These are phyloP conservation scores for Yamadazyma olivae DNA, from an alignment of 805 yeast species.

Conservation along the genomic window DNA sequence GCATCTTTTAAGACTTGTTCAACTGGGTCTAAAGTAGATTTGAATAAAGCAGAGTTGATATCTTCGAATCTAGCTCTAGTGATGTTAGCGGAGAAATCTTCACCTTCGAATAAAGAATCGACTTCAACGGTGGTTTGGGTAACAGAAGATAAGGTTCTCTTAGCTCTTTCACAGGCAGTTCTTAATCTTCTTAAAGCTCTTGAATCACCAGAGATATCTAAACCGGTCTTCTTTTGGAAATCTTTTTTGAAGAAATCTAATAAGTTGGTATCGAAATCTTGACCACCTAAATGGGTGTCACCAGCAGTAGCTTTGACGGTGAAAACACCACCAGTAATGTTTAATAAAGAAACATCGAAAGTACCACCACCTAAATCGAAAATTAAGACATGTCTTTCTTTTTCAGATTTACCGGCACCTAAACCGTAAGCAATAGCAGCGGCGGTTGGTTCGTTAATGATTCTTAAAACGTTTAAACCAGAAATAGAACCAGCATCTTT, in stretches of 20 bases:
- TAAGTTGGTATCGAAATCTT: slow-evolving; percentile 50
- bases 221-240: slow-evolving; percentile 46
- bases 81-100: slow-evolving; percentile 47
- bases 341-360: slow-evolving; percentile 89
- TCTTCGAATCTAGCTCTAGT: slow-evolving; percentile 53
- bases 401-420: slow-evolving; percentile 63
- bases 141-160: slow-evolving; percentile 49
- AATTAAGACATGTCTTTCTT: slow-evolving; percentile 70
- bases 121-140: slow-evolving; percentile 50
- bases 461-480: slow-evolving; percentile 48
- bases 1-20: slow-evolving; percentile 49
- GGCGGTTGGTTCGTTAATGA: slow-evolving; percentile 67
- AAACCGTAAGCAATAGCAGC: slow-evolving; percentile 98
- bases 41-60: slow-evolving; percentile 48
- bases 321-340: slow-evolving; percentile 94
- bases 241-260: slow-evolving; percentile 45
- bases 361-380: slow-evolving; percentile 99
- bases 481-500: slow-evolving; percentile 52
- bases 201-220: slow-evolving; percentile 44
- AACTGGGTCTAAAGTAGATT: slow-evolving; percentile 49
- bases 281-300: slow-evolving; percentile 53
- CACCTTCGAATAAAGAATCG: slow-evolving; percentile 49
- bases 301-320: slow-evolving; percentile 88
- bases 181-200: slow-evolving; percentile 51
- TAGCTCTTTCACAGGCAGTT: slow-evolving; percentile 52